phyloP scores from a whole-genome alignment of 106 monocot species.

The Dactylorhiza incarnata region DNA sequence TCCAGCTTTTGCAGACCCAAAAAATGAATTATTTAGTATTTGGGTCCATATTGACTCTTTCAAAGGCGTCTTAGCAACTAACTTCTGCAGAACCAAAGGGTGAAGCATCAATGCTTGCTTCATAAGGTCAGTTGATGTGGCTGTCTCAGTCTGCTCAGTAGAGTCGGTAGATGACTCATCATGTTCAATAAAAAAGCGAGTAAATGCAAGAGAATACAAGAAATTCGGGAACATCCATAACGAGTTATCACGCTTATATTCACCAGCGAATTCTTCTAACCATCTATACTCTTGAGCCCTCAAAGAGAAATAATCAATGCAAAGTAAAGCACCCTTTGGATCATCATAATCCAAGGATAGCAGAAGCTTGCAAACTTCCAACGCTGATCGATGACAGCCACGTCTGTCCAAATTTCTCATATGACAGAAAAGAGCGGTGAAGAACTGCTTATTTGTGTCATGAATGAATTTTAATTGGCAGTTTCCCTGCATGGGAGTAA shows the following conservation, averaged over 20 bases:
- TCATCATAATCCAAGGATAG: conserved; percentile 80
- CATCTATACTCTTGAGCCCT: conserved; percentile 79
- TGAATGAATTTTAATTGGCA: conserved; percentile 67
- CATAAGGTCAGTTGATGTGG: conserved; percentile 74
- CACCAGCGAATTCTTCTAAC: conserved; percentile 77
- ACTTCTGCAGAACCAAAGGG: conserved; percentile 75
- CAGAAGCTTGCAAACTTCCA: conserved; percentile 94
- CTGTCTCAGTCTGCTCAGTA: conserved; percentile 31
- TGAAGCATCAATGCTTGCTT: conserved; percentile 98
- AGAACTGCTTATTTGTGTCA: conserved; percentile 80
- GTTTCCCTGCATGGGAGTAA: conserved; percentile 53
- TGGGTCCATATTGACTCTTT: conserved; percentile 77
- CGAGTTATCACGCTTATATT: conserved; percentile 64
- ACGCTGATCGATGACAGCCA: conserved; percentile 91
- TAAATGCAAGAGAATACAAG: conserved; percentile 76
- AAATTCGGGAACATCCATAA: conserved; percentile 94
- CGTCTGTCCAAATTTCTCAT: conserved; percentile 90
- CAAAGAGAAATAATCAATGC: conserved; percentile 89
- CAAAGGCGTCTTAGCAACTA: conserved; percentile 81
- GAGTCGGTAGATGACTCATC: conserved; percentile 19
- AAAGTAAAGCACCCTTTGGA: conserved; percentile 86
- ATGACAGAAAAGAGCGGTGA: conserved; percentile 83
- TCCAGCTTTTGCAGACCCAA: conserved; percentile 84
- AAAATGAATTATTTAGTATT: conserved; percentile 64
- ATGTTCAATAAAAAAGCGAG: conserved; percentile 63